A percentile compares a stretch with the other conserved stretches of the same genome.
Conservation (phyloP, 2,329 filamentous ascomycete genomes). For the Metarhizium sp. region DNA sequence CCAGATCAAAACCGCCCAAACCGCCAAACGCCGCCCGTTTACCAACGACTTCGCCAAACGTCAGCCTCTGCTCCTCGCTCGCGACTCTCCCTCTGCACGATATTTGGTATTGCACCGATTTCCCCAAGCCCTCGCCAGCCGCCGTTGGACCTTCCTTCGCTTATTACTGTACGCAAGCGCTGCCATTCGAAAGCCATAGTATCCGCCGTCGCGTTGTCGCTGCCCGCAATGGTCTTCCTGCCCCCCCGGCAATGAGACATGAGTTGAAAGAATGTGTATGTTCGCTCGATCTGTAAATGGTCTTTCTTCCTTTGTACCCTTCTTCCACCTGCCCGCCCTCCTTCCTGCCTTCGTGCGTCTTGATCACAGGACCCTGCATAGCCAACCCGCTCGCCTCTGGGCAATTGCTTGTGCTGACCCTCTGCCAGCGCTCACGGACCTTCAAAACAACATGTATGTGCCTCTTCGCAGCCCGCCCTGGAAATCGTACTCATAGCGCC, state of each 20-base stretch:
- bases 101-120: not conserved
- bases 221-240: slow-evolving; percentile 24
- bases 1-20: not conserved
- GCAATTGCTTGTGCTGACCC: not conserved
- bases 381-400: not conserved
- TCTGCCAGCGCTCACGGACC: slow-evolving; percentile 35
- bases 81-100: not conserved
- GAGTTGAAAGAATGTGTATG: slow-evolving; percentile 35
- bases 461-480: not conserved
- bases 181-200: not conserved
- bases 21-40: not conserved
- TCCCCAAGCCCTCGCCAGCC: not conserved
- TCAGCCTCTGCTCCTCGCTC: not conserved
- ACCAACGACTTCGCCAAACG: not conserved
- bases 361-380: not conserved
- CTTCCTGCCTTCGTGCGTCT: not conserved
- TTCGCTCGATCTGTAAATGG: slow-evolving; percentile 9
- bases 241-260: slow-evolving; percentile 25
- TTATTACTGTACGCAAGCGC: not conserved
- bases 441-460: slow-evolving; percentile 42
- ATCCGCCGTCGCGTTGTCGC: slow-evolving; percentile 18
- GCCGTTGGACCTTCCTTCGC: not conserved
- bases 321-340: not conserved
- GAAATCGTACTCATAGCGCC: not conserved
- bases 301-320: not conserved